Evolutionary conservation across 352 stramenopile species (phyloP).

Genomic region (Achlya hypogyna): DNA sequence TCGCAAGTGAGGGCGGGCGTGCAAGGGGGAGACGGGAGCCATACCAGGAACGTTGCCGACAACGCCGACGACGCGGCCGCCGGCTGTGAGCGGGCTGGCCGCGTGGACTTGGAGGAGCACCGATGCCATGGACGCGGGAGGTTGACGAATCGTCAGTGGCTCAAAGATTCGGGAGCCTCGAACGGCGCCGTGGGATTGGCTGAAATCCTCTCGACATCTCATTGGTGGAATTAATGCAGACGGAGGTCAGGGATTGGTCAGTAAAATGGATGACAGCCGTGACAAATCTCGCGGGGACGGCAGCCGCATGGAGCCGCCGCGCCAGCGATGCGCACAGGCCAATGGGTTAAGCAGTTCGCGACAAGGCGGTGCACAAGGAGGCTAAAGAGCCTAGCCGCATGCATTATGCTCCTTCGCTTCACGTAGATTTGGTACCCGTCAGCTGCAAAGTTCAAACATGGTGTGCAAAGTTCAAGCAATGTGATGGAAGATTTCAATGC

Average conservation of each 20-base stretch:
- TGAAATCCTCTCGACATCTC: background rate
- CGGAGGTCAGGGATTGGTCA: background rate
- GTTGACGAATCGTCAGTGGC: background rate
- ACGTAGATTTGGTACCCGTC: too few species aligned
- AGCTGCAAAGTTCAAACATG: too few species aligned
- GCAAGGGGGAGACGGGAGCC: background rate
- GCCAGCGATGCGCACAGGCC: too few species aligned
- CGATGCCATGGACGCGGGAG: background rate
- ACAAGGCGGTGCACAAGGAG: too few species aligned
- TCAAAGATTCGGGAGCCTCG: background rate
- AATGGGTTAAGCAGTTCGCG: too few species aligned
- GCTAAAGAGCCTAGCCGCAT: too few species aligned
- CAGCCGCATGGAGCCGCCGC: too few species aligned
- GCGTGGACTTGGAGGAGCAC: background rate
- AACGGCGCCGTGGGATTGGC: background rate
- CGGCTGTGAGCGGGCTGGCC: background rate
- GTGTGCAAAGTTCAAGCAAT: too few species aligned
- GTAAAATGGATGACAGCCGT: background rate
- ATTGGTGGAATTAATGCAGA: background rate
- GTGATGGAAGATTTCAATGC: too few species aligned
- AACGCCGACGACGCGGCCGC: background rate
- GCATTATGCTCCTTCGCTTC: too few species aligned
- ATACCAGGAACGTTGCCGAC: background rate
- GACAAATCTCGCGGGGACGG: background rate
- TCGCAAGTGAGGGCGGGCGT: too few species aligned